Percentiles rank a stretch among this genome's conserved stretches.
phyloP scores from a whole-genome alignment of 2,329 filamentous ascomycete species.

The Pestalotiopsis sp. region DNA sequence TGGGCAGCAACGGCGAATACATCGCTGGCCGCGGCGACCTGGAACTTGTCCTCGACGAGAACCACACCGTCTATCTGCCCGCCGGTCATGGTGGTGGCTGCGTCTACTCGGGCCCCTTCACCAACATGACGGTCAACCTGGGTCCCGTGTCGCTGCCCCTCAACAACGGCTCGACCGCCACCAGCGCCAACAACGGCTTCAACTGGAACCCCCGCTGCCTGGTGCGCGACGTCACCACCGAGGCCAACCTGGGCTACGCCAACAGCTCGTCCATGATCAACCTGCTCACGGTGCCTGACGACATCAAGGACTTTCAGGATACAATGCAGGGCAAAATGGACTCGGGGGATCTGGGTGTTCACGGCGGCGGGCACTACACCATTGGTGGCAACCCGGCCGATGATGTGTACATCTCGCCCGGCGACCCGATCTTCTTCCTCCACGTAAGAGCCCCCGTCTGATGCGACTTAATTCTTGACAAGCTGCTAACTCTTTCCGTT shows the following conservation, averaged over 20 bases:
- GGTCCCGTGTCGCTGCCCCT: conserved; percentile 26
- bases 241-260: conserved; percentile 28
- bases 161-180: conserved; percentile 26
- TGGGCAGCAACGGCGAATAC: conserved; percentile 29
- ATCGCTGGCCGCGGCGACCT: conserved; percentile 2
- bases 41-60: background rate
- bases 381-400: conserved; percentile 34
- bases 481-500: background rate
- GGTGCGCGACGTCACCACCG: conserved; percentile 18
- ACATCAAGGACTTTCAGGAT: conserved; percentile 17
- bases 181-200: conserved; percentile 9
- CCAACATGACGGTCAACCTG: conserved; percentile 23
- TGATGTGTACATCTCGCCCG: conserved; percentile 13
- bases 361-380: conserved; percentile 35
- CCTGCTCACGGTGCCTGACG: conserved; percentile 20
- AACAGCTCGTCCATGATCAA: conserved; percentile 16
- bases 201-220: conserved; percentile 15
- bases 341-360: conserved; percentile 22
- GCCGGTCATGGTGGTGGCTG: conserved; percentile 25
- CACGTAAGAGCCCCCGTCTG: conserved; percentile 14
- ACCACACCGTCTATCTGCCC: conserved; percentile 20
- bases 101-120: conserved; percentile 33
- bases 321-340: conserved; percentile 2
- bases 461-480: no score
- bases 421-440: conserved; percentile 11